These are phyloP conservation scores for Magnolia changhungtana DNA, from an alignment of 164 flowering plant genomes.

Conservation along the genomic window DNA sequence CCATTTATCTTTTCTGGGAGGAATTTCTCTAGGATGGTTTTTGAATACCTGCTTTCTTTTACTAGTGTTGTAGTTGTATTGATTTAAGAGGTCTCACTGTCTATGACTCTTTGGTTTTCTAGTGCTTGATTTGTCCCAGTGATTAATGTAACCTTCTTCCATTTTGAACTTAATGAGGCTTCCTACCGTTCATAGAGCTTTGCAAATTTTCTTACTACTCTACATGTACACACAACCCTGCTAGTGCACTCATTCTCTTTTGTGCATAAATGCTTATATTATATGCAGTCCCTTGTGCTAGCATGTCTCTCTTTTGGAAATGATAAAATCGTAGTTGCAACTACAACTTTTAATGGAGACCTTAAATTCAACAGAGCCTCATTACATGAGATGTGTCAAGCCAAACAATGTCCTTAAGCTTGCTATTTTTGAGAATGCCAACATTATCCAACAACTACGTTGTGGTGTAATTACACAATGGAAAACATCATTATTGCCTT, in stretches of 20 bases:
- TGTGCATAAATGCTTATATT: too few species aligned
- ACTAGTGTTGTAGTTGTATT: too few species aligned
- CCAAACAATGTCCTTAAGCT: constrained; percentile 96
- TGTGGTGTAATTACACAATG: constrained; percentile 82
- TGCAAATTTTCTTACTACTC: too few species aligned
- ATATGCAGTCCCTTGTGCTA: not conserved
- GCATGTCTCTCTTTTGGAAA: not conserved
- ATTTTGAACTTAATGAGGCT: not conserved
- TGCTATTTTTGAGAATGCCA: constrained; percentile 86
- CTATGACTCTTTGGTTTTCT: too few species aligned
- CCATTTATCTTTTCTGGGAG: too few species aligned
- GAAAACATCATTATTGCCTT: not conserved
- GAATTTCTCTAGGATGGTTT: too few species aligned
- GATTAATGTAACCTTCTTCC: too few species aligned
- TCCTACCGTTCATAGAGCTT: not conserved
- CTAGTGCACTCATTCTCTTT: too few species aligned
- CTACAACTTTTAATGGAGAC: constrained; percentile 88
- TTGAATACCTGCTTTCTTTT: too few species aligned
- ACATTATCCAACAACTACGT: constrained; percentile 86
- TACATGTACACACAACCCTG: too few species aligned
- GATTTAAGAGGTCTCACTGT: too few species aligned
- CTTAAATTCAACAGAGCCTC: constrained; percentile 90
- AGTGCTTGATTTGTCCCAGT: too few species aligned
- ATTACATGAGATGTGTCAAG: constrained; percentile 98
- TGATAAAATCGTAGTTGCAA: constrained; percentile 61